Conservation (phyloP, 169 alveolate genomes). For the Plasmodium reichenowi region DNA sequence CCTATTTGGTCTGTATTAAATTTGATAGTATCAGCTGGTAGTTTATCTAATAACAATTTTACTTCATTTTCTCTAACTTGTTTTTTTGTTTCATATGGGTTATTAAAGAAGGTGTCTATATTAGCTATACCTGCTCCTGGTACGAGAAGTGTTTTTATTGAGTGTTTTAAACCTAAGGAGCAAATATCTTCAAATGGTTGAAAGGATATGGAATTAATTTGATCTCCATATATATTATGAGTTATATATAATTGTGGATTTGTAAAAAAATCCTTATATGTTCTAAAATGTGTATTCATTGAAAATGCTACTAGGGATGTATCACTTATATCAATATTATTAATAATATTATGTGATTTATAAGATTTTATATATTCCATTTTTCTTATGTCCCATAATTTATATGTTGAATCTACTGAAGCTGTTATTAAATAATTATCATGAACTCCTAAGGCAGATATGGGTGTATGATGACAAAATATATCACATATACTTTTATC, state of each 20-base stretch:
- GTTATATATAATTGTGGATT: slow-evolving; percentile 58
- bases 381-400: slow-evolving; percentile 96
- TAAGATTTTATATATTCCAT: slow-evolving; percentile 66
- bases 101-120: slow-evolving; percentile 90
- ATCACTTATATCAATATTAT: slow-evolving; percentile 67
- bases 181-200: slow-evolving; percentile 96
- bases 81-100: slow-evolving; percentile 87
- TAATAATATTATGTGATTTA: slow-evolving; percentile 56
- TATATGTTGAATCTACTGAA: slow-evolving; percentile 88
- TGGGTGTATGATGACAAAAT: slow-evolving; percentile 82
- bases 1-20: slow-evolving; percentile 91
- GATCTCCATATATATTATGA: slow-evolving; percentile 71
- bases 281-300: slow-evolving; percentile 81
- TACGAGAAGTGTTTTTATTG: slow-evolving; percentile 91
- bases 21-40: slow-evolving; percentile 94
- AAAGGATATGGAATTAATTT: slow-evolving; percentile 87
- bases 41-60: slow-evolving; percentile 92
- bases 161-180: slow-evolving; percentile 93
- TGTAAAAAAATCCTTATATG: slow-evolving; percentile 55
- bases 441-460: slow-evolving; percentile 76
- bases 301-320: slow-evolving; percentile 76
- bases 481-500: slow-evolving; percentile 80
- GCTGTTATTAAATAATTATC: slow-evolving; percentile 82
- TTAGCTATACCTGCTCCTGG: slow-evolving; percentile 97
- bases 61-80: slow-evolving; percentile 92